A percentile compares a stretch with the other conserved stretches of the same genome.
These are phyloP conservation scores for Phytopythium litorale DNA, from an alignment of 352 stramenopile species.

Conservation along the genomic window DNA sequence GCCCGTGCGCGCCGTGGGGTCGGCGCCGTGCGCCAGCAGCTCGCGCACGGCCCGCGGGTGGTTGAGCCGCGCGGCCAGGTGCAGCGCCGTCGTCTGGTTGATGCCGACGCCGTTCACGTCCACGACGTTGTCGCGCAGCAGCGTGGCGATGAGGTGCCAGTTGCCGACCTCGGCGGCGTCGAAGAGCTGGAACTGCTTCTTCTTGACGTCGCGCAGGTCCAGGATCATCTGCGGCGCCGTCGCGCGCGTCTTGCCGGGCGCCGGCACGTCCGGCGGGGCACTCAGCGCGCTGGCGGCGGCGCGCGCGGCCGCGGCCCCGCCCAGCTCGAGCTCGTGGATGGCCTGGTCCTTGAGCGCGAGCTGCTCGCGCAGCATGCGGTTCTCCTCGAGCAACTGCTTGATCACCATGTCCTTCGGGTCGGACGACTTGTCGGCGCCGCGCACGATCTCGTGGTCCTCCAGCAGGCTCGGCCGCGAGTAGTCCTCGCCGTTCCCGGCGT, in stretches of 20 bases:
- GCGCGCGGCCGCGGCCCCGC: slow-evolving; percentile 20
- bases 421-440: slow-evolving; percentile 68
- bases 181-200: slow-evolving; percentile 89
- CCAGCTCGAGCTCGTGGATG: slow-evolving; percentile 81
- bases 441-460: slow-evolving; percentile 84
- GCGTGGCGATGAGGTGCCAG: slow-evolving; percentile 73
- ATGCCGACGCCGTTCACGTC: slow-evolving; percentile 86
- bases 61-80: slow-evolving; percentile 73
- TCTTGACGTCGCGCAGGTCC: slow-evolving; percentile 81
- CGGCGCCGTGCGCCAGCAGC: slow-evolving; percentile 60
- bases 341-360: slow-evolving; percentile 79
- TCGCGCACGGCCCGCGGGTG: slow-evolving; percentile 75
- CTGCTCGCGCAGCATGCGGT: slow-evolving; percentile 70
- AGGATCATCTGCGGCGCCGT: slow-evolving; percentile 79
- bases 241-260: slow-evolving; percentile 31
- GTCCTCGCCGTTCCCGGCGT: slow-evolving; percentile 33
- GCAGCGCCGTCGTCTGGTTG: slow-evolving; percentile 81
- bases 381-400: slow-evolving; percentile 84
- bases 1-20: slow-evolving; percentile 59
- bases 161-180: slow-evolving; percentile 83
- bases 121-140: slow-evolving; percentile 80
- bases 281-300: slow-evolving; percentile 2
- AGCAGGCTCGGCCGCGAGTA: slow-evolving; percentile 82
- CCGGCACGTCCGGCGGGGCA: slow-evolving; percentile 1
- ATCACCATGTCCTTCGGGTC: slow-evolving; percentile 86